Percentiles rank a stretch among this genome's conserved stretches.
phyloP scores from a whole-genome alignment of 768 basidiomycete species.

The Boletus coccyginus region DNA sequence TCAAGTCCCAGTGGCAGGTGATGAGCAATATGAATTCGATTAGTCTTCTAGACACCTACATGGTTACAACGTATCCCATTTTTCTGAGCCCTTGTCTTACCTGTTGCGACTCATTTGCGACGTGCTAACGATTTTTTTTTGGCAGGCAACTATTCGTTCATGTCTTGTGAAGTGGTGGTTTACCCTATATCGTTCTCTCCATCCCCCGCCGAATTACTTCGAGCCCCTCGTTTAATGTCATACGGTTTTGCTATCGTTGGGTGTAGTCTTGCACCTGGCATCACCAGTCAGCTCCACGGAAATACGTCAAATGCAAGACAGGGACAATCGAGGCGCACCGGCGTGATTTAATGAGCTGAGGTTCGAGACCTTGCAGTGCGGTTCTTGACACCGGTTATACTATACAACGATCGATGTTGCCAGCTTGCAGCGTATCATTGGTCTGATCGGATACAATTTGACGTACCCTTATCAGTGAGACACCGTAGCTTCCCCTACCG shows the following conservation, averaged over 20 bases:
- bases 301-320: background rate
- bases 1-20: constrained; percentile 16
- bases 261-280: background rate
- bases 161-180: background rate
- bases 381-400: background rate
- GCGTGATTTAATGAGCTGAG: constrained; percentile 12
- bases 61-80: constrained; percentile 55
- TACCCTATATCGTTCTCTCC: background rate
- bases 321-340: background rate
- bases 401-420: background rate
- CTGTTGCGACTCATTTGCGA: background rate
- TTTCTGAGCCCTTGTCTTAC: constrained; percentile 19
- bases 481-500: background rate
- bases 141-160: constrained; percentile 2
- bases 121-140: constrained; percentile 5
- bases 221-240: constrained; percentile 1
- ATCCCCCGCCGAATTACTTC: background rate
- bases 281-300: background rate
- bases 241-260: background rate
- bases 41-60: constrained; percentile 87
- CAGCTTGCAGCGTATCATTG: background rate
- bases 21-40: constrained; percentile 76
- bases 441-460: background rate
- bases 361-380: background rate
- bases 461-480: background rate